Conservation (phyloP, 768 basidiomycete genomes). For the Boletus barrowsii region DNA sequence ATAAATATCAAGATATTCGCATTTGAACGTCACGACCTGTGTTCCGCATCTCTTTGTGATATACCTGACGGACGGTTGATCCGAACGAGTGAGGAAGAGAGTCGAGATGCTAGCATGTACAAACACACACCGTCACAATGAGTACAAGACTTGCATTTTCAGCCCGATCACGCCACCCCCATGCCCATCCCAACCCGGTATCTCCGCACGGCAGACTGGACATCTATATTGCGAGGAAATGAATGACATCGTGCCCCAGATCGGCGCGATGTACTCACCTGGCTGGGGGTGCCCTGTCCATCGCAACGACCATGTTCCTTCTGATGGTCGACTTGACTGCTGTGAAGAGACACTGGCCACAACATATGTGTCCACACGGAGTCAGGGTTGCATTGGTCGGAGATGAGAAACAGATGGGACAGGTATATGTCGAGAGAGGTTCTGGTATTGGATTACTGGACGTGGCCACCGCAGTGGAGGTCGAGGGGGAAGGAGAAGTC, state of each 20-base stretch:
- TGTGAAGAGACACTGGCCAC: slow-evolving; percentile 71
- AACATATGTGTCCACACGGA: slow-evolving; percentile 78
- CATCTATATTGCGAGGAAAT: slow-evolving; percentile 38
- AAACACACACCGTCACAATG: slow-evolving; percentile 18
- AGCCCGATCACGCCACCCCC: slow-evolving; percentile 68
- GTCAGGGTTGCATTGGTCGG: slow-evolving; percentile 75
- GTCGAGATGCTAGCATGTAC: slow-evolving; percentile 20
- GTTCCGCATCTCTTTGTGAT: too few relatives aligned
- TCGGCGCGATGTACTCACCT: slow-evolving; percentile 31
- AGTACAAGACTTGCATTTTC: slow-evolving; percentile 37
- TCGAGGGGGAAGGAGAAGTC: not conserved
- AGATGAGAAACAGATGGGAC: slow-evolving; percentile 77
- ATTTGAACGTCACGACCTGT: too few relatives aligned
- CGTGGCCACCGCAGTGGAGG: not conserved
- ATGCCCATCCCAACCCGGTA: slow-evolving; percentile 68
- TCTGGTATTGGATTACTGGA: slow-evolving; percentile 8
- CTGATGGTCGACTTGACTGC: slow-evolving; percentile 63
- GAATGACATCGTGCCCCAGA: not conserved
- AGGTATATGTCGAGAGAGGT: slow-evolving; percentile 60
- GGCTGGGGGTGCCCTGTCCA: slow-evolving; percentile 34
- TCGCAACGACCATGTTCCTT: slow-evolving; percentile 38
- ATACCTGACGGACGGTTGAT: too few relatives aligned
- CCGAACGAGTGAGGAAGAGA: not conserved
- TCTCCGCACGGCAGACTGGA: slow-evolving; percentile 66
- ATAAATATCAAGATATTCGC: too few relatives aligned